Evolutionary conservation across 139 green algal species (phyloP), one percentile per base, ranked within the genome.

Genomic region (Chlamydomonas sp.): DNA sequence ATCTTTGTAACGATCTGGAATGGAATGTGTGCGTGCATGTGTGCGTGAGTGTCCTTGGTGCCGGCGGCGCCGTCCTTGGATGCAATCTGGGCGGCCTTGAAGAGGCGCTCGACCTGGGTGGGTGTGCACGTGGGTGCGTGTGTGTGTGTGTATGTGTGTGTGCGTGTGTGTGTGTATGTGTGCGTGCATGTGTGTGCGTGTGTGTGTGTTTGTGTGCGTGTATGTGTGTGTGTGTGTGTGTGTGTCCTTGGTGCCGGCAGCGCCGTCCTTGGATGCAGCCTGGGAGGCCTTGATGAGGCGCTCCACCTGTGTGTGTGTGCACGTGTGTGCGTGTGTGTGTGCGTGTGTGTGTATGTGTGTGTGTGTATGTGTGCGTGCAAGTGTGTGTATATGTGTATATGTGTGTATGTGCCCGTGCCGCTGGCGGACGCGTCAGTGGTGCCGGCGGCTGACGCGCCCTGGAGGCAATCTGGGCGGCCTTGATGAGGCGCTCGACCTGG

Each of bases 11-110:
- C n/a, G n/a, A n/a, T n/a, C n/a, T n/a, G n/a, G n/a, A n/a, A n/a
- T n/a, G n/a, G n/a, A n/a, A n/a, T n/a, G n/a, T n/a, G n/a, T n/a
- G n/a, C n/a, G n/a, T n/a, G n/a, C n/a, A n/a, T n/a, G n/a, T n/a
- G n/a, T n/a, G n/a, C n/a, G n/a, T n/a, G n/a, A n/a, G 26, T 67
- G 31, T 5, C 33, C 26, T 6, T 16, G 8, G 31, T 13, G 8
- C 20, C 8, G 13, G 57, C 57, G 13, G 57, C 54, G 10, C 8
- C 59, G 20, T 66, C 20, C 33, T 66, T 6, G 5, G 59, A 10
- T 28, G 59, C 59, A 13, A 66, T 39, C 59, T 66, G 59, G 16
- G 59, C 59, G 8, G 59, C 59, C 59, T 66, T 66, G 59, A 66
- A 48, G 5, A 66, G 33, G 10, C 59, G 31, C 26, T 66, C 59